Evolutionary conservation across 805 yeast species (phyloP), one percentile per base, ranked within the genome.

Genomic region (Kazachstania taianensis): DNA sequence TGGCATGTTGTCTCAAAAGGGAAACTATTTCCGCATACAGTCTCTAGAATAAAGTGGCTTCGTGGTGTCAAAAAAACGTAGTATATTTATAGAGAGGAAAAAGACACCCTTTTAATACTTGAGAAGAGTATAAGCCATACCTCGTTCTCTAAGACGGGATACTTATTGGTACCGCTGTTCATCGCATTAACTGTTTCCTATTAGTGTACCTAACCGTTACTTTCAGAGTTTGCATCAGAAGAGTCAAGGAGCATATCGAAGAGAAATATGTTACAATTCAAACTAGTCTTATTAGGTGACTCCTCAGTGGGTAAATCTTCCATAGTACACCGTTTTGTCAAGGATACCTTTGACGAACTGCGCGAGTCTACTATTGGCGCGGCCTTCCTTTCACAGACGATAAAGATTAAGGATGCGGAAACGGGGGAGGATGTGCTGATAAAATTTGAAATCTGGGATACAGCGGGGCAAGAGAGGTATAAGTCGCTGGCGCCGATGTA

Each of bases 311-410:
- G 94, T 17, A 82, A 80, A 52, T 69, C 70, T 8, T 85, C 96
- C 1, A 69, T 89, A 7, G 86, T 85, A 1, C 81, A 81, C 45
- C 65, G 96, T 35, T 85, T 87, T 49, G 87, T 74, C 18, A 72
- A 72, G 42, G 71, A 76, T 48, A 61, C 75, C 0, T 92, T 89
- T 55, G 92, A 84, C 45, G 78, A 74, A 20, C 73, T 74, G 45
- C 73, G 89, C 40, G 84, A 94, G 46, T 82, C 94, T 29, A 92
- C 98, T 2, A 92, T 92, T 37, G 99, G 99, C n/a, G 99, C 98
- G 4, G 98, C 97, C 0, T 92, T 89, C 59, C 70, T 92, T 27
- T 84, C 96, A 13, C 94, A 86, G 55, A 76, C 81, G 8, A 66
- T 81, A 9, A 65, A 65, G 35, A 44, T 57, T 12, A 44, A 43